These are phyloP conservation scores for Laguncularia racemosa DNA, from an alignment of 345 rosid genomes.

Conservation along the genomic window DNA sequence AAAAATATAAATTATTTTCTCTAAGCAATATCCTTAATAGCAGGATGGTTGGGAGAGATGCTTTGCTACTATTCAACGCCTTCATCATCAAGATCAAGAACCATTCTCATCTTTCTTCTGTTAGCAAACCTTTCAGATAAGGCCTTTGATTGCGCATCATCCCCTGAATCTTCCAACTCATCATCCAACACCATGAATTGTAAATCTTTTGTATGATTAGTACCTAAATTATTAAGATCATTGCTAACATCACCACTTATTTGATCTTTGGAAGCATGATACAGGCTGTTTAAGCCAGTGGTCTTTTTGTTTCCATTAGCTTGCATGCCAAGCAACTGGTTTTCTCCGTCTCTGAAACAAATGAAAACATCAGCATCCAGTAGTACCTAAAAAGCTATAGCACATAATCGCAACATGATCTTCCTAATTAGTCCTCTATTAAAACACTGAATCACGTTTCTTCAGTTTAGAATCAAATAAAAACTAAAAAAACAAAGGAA, in stretches of 20 bases:
- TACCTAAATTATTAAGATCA: conserved; percentile 9
- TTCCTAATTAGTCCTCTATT: too few relatives aligned
- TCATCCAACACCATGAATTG: conserved; percentile 24
- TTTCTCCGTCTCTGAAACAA: conserved; percentile 24
- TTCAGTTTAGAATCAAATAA: too few relatives aligned
- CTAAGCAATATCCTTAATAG: too few relatives aligned
- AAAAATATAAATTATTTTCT: too few relatives aligned
- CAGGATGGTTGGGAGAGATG: not conserved
- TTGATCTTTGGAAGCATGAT: conserved; percentile 19
- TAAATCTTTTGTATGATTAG: conserved; percentile 11
- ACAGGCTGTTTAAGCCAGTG: conserved; percentile 8
- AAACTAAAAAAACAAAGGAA: too few relatives aligned
- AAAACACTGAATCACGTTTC: too few relatives aligned
- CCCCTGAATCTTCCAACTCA: conserved; percentile 41
- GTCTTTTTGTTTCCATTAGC: conserved; percentile 10
- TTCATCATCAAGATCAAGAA: conserved; percentile 53
- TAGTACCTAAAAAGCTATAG: too few relatives aligned
- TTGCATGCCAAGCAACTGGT: conserved; percentile 8
- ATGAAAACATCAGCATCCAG: not conserved
- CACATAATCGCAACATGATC: not conserved
- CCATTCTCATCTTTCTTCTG: conserved; percentile 57
- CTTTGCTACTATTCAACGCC: conserved; percentile 25
- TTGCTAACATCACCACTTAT: conserved; percentile 9
- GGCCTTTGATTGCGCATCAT: conserved; percentile 14
- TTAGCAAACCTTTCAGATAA: conserved; percentile 17